Evolutionary conservation across 2,329 filamentous ascomycete genomes (phyloP), one percentile per base, ranked within the genome.

Genomic region (Colletotrichum destructivum): DNA sequence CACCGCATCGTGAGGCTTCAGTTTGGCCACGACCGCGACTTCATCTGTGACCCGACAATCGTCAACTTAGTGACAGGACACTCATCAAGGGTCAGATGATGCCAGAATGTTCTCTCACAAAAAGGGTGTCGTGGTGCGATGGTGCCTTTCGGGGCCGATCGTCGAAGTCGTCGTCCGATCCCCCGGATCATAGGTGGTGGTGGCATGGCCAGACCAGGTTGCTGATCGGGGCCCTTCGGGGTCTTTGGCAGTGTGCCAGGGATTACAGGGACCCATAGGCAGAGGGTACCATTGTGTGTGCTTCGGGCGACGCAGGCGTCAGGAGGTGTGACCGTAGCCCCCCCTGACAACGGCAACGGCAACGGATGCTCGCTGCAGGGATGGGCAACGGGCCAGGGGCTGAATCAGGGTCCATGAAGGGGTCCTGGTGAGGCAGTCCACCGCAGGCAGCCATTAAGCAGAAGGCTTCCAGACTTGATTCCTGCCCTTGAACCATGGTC

Each of bases 361-460:
- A 61, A 60, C 31, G 65, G 66, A 68, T 64, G 69, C 60, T 71
- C 54, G 69, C 38, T 66, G 60, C 69, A 72, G 60, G 69, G 69
- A 60, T 72, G 18, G 31, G 35, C 51, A 42, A 64, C 47, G 26
- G 52, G 52, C 69, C 38, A 69, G 69, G 69, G 69, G 69, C 59
- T 71, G 69, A 63, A 71, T 71, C 65, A 71, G 69, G 69, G 69
- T 71, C 60, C 46, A 62, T 35, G n/a, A 60, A 49, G 35, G 60
- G 60, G 60, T 62, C 46, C 46, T 23, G 18, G 23, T 35, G 40
- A 35, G 21, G n/a, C 54, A 49, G 15, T 12, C 26, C 31, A 38
- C 31, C 4, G 21, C 52, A n/a, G 31, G 18, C 52, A 55, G 54
- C 18, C 13, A 18, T 13, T 56, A 40, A 38, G 47, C 49, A 63